These are phyloP conservation scores for Penicillium oxalicum DNA, from an alignment of 2,329 filamentous ascomycete species.

Conservation along the genomic window DNA sequence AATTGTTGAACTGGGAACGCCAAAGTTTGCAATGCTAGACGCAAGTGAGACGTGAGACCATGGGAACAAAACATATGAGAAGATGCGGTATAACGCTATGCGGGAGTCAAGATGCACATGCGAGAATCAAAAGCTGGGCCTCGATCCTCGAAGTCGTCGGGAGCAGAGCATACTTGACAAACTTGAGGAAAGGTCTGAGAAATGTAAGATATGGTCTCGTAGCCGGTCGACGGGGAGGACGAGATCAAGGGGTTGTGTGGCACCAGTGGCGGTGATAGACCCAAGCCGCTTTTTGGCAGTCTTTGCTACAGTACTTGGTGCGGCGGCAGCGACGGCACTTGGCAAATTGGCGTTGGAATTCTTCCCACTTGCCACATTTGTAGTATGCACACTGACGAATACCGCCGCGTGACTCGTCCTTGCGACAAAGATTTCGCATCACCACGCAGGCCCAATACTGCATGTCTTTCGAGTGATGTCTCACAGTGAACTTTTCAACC, in stretches of 20 bases:
- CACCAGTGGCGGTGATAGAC: constrained; percentile 98
- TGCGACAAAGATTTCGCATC: constrained; percentile 96
- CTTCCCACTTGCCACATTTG: constrained; percentile 97
- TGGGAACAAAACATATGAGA: constrained; percentile 21
- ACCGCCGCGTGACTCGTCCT: constrained; percentile 88
- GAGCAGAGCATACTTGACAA: not conserved
- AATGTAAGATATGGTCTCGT: constrained; percentile 6
- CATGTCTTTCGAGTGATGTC: constrained; percentile 94
- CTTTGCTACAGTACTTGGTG: constrained; percentile 99
- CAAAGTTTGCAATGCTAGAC: constrained; percentile 35
- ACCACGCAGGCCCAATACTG: constrained; percentile 99
- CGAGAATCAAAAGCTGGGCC: constrained; percentile 24
- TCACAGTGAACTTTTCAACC: constrained; percentile 95
- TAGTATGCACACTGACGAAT: constrained; percentile 98
- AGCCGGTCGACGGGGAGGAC: not conserved
- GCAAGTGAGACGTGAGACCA: constrained; percentile 25
- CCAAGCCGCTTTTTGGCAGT: constrained; percentile 99
- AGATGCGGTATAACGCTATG: constrained; percentile 33
- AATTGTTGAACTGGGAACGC: constrained; percentile 29
- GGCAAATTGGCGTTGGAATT: constrained; percentile 92
- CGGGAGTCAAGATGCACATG: constrained; percentile 31
- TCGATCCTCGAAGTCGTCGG: constrained; percentile 20
- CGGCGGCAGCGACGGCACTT: constrained; percentile 94
- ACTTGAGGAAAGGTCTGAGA: not conserved
- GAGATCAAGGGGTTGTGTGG: constrained; percentile 39